A percentile compares a stretch with the other conserved stretches of the same genome.
Conservation (phyloP, 2,329 filamentous ascomycete genomes). For the Aspergillus ibericus region DNA sequence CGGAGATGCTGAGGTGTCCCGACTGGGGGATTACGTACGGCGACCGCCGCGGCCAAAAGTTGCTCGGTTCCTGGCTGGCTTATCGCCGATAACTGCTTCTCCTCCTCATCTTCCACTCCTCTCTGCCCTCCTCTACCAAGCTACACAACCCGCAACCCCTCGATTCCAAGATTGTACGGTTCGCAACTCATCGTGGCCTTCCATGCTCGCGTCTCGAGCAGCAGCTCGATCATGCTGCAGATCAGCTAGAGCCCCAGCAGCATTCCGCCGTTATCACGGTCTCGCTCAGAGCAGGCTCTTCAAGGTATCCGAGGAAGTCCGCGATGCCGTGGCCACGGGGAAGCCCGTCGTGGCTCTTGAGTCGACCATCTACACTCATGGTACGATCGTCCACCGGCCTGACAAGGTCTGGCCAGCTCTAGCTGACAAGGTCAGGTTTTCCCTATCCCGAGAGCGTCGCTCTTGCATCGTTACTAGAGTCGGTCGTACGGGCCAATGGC, state of each 20-base stretch:
- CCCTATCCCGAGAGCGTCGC: conserved; percentile 71
- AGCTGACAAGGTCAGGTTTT: conserved; percentile 51
- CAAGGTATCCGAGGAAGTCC: conserved; percentile 77
- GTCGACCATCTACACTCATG: conserved; percentile 96
- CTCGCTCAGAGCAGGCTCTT: conserved; percentile 54
- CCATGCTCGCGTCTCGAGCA: conserved; percentile 25
- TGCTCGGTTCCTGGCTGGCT: conserved; percentile 11
- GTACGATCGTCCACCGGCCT: conserved; percentile 40
- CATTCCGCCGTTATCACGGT: conserved; percentile 27
- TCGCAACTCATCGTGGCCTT: conserved; percentile 13
- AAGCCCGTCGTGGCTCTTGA: conserved; percentile 90
- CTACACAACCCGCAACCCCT: background rate
- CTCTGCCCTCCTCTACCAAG: conserved; percentile 18
- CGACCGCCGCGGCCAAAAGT: conserved; percentile 38
- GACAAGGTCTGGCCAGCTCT: background rate
- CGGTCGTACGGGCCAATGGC: conserved; percentile 76
- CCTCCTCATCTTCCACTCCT: conserved; percentile 2
- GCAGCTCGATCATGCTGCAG: conserved; percentile 22
- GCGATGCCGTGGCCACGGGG: conserved; percentile 69
- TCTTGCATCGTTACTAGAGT: conserved; percentile 77
- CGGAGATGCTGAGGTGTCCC: conserved; percentile 42
- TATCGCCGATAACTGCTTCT: conserved; percentile 9
- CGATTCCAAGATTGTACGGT: background rate
- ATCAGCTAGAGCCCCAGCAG: conserved; percentile 10
- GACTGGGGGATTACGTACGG: conserved; percentile 20